Evolutionary conservation across 1,284 basidiomycete species (phyloP), one percentile per base, ranked within the genome.

Genomic region (Sporisorium scitamineum): DNA sequence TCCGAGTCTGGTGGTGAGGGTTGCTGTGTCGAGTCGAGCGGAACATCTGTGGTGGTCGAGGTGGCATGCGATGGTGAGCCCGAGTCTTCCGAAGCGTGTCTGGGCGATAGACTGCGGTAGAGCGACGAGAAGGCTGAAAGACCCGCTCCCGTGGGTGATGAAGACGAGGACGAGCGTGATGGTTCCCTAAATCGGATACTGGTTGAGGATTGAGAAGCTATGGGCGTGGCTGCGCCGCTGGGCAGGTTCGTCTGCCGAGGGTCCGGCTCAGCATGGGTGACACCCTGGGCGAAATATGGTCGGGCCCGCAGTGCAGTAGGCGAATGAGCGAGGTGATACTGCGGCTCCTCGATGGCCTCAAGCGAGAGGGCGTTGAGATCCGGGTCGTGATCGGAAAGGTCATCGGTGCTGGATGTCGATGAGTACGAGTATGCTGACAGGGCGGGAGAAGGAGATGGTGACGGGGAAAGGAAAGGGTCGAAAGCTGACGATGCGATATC

Each of bases 361-460:
- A 80, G 69, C 6, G 70, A 78, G 22, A 80, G 53, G 11, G 68
- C 54, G 14, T 59, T 64, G 34, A 80, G 56, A 20, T 80, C 78
- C n/a, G 64, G 58, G 18, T 71, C 70, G 5, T 70, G 60, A 13
- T 76, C 73, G 14, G 73, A 74, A 14, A 65, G 55, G 54, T 75
- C 71, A 29, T 59, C 64, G 13, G 56, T 50, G 34, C 64, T 72
- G 13, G 70, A 67, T 29, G 75, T 39, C 22, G 76, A 72, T 2
- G 76, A 61, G 60, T 61, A 77, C 18, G 75, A 75, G 39, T 69
- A 80, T 14, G 78, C 78, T 4, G 76, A 78, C 9, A 80, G 57
- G 2, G 75, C 70, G 7, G 78, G 78, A 8, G 78, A 80, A 0
- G 78, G 72, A 0, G 76, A 70, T 0, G 76, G 70, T 11, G 70